Evolutionary conservation across 495 filamentous ascomycete species (phyloP).

Genomic region (Hypomontagnella monticulosa): DNA sequence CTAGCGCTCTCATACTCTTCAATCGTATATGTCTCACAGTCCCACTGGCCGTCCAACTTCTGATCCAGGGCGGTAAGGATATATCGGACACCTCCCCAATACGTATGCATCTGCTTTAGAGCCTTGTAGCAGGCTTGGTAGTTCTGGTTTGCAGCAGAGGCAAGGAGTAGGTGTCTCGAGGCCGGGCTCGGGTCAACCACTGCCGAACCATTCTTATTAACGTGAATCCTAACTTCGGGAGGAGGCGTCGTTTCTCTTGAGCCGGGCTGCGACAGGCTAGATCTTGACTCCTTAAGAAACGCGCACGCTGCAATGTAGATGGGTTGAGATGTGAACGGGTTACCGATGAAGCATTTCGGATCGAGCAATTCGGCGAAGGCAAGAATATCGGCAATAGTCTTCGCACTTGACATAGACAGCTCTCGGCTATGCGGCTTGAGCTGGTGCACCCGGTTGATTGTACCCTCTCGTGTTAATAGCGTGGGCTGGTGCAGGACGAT

Average conservation of each 20-base stretch:
- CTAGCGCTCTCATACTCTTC: slow-evolving; percentile 79
- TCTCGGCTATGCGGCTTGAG: slow-evolving; percentile 80
- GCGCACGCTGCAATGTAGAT: slow-evolving; percentile 91
- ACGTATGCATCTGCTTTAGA: slow-evolving; percentile 75
- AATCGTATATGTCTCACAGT: slow-evolving; percentile 78
- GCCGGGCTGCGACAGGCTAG: slow-evolving; percentile 64
- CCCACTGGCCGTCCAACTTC: slow-evolving; percentile 83
- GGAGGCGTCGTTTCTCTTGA: slow-evolving; percentile 62
- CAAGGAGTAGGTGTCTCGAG: slow-evolving; percentile 75
- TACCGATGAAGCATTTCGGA: slow-evolving; percentile 81
- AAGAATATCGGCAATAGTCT: slow-evolving; percentile 86
- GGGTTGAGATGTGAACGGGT: slow-evolving; percentile 88
- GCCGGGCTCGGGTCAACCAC: slow-evolving; percentile 58
- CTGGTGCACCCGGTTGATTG: slow-evolving; percentile 66
- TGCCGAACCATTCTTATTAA: slow-evolving; percentile 32
- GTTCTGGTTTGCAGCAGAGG: slow-evolving; percentile 78
- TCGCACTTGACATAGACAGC: slow-evolving; percentile 86
- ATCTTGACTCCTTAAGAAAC: slow-evolving; percentile 82
- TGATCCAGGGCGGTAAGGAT: slow-evolving; percentile 87
- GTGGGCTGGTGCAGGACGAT: slow-evolving; percentile 86
- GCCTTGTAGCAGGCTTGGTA: slow-evolving; percentile 86
- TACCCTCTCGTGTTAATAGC: slow-evolving; percentile 78
- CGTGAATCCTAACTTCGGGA: slow-evolving; percentile 34
- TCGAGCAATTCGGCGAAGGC: slow-evolving; percentile 82
- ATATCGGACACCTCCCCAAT: slow-evolving; percentile 88